Conservation (phyloP, 768 basidiomycete species). For the Lactarius indigo region DNA sequence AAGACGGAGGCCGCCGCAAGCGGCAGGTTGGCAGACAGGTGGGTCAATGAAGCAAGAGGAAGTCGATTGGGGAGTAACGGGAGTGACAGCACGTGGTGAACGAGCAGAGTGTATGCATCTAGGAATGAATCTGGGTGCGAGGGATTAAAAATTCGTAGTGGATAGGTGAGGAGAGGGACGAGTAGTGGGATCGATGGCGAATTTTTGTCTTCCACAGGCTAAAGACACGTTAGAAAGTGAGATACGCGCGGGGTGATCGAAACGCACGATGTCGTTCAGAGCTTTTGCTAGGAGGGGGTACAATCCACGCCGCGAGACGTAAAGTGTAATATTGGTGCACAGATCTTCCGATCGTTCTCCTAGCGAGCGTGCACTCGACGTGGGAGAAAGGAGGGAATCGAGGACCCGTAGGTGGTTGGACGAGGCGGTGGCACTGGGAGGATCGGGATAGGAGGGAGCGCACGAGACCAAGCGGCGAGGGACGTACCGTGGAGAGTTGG, state of each 20-base stretch:
- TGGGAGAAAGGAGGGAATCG: conserved; percentile 12
- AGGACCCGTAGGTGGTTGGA: background rate
- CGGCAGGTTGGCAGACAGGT: conserved; percentile 64
- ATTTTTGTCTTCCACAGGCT: conserved; percentile 59
- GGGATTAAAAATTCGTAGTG: conserved; percentile 37
- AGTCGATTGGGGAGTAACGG: conserved; percentile 77
- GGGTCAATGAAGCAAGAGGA: conserved; percentile 56
- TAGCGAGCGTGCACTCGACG: conserved; percentile 5
- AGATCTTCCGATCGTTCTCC: conserved; percentile 14
- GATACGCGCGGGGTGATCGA: background rate
- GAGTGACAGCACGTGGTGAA: conserved; percentile 34
- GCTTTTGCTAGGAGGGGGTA: conserved; percentile 34
- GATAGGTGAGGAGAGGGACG: conserved; percentile 60
- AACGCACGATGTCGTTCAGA: conserved; percentile 52
- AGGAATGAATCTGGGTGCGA: conserved; percentile 11
- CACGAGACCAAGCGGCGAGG: background rate
- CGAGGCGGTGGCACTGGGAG: conserved; percentile 11
- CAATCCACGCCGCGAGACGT: conserved; percentile 6
- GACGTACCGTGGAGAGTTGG: conserved; percentile 49
- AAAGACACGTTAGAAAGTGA: background rate
- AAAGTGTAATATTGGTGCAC: conserved; percentile 4
- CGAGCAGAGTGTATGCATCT: conserved; percentile 16
- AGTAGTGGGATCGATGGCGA: conserved; percentile 51
- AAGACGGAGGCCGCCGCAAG: conserved; percentile 39
- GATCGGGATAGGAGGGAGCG: background rate